phyloP scores from a whole-genome alignment of 1,139 yeast species.

The Diutina mesorugosa region DNA sequence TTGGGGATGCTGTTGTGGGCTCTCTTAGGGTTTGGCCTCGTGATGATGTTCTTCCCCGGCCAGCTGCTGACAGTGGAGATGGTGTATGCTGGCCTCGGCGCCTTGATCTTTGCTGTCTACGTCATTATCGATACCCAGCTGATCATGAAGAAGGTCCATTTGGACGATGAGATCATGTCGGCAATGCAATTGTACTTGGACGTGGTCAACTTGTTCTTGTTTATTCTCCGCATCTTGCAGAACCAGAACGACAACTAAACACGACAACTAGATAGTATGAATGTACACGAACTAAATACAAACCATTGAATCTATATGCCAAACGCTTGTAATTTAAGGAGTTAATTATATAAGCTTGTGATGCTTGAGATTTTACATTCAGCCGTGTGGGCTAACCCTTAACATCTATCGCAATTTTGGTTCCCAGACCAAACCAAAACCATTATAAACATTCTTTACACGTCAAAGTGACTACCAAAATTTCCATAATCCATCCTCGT shows the following conservation, averaged over 20 bases:
- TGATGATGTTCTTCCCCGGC: slow-evolving; percentile 53
- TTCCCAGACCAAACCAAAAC: too few relatives aligned
- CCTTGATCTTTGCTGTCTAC: slow-evolving; percentile 59
- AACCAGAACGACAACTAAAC: slow-evolving; percentile 23
- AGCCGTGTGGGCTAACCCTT: too few relatives aligned
- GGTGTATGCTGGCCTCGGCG: slow-evolving; percentile 62
- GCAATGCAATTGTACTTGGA: slow-evolving; percentile 71
- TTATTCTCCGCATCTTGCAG: slow-evolving; percentile 57
- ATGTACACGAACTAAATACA: too few relatives aligned
- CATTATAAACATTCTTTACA: too few relatives aligned
- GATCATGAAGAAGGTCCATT: slow-evolving; percentile 66
- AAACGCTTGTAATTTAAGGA: too few relatives aligned
- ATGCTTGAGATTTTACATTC: too few relatives aligned
- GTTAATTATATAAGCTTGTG: too few relatives aligned
- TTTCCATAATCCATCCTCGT: too few relatives aligned
- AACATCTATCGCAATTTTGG: too few relatives aligned
- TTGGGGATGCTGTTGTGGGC: slow-evolving; percentile 52
- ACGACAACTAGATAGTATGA: background rate
- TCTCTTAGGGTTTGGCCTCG: slow-evolving; percentile 61
- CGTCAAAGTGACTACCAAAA: too few relatives aligned
- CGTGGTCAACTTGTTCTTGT: slow-evolving; percentile 66
- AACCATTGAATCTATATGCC: too few relatives aligned
- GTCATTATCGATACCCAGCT: slow-evolving; percentile 74
- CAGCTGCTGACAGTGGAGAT: slow-evolving; percentile 41
- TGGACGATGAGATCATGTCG: slow-evolving; percentile 79